These are phyloP conservation scores for Fraxinus nigra DNA, from an alignment of 305 asterid genomes.

Conservation along the genomic window DNA sequence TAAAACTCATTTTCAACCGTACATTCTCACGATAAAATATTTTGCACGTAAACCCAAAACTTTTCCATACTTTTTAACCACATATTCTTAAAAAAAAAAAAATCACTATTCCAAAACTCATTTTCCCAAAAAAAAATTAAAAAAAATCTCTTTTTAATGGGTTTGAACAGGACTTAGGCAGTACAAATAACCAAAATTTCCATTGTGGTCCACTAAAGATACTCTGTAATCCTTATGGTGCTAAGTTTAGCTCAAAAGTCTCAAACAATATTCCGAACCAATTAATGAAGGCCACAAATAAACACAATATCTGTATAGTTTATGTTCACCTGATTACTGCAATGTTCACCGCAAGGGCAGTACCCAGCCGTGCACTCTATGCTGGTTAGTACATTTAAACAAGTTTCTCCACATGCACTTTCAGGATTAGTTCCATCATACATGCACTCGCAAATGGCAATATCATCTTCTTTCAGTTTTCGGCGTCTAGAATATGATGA, in stretches of 20 bases:
- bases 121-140: neutral
- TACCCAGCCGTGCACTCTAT: conserved; percentile 90
- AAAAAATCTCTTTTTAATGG: neutral
- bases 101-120: neutral
- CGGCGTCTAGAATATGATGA: conserved; percentile 32
- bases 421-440: conserved; percentile 60
- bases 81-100: neutral
- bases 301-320: neutral
- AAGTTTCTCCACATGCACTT: conserved; percentile 85
- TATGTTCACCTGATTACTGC: conserved; percentile 74
- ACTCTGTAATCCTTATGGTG: neutral
- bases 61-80: neutral
- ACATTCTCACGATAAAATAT: neutral
- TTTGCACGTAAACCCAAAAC: neutral
- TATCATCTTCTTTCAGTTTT: conserved; percentile 75
- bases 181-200: neutral
- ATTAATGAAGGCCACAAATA: neutral
- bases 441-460: conserved; percentile 75
- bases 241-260: neutral
- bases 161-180: neutral
- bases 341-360: conserved; percentile 66
- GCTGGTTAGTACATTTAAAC: conserved; percentile 83
- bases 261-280: neutral
- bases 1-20: no score
- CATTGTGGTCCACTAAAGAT: neutral